Conservation (phyloP, 2,329 filamentous ascomycete species). For the Cryphonectria radicalis region DNA sequence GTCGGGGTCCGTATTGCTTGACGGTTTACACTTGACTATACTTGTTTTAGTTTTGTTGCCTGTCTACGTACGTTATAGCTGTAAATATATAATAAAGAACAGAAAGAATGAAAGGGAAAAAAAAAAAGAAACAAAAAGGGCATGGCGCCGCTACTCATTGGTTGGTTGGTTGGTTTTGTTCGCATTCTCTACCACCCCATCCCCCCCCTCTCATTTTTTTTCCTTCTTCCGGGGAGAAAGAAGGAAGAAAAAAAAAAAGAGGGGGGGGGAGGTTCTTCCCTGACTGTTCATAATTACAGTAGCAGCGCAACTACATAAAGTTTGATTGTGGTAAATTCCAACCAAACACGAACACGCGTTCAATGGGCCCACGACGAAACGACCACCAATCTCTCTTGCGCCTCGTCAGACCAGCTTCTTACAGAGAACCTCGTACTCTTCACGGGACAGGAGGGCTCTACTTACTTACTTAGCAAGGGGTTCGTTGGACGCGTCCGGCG, state of each 20-base stretch:
- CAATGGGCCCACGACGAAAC: background rate
- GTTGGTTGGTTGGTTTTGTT: background rate
- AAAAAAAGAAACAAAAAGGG: background rate
- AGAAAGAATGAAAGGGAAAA: background rate
- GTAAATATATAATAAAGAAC: conserved; percentile 21
- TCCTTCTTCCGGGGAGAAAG: background rate
- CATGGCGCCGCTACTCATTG: conserved; percentile 3
- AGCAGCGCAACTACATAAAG: background rate
- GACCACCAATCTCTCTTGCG: background rate
- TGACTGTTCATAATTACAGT: background rate
- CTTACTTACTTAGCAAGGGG: background rate
- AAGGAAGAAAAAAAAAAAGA: too few relatives aligned
- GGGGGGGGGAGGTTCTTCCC: background rate
- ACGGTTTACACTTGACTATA: conserved; percentile 3
- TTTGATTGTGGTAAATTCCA: background rate
- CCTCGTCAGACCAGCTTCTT: background rate
- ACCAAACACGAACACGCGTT: background rate
- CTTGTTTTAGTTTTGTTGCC: conserved; percentile 14
- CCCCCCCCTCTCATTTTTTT: background rate
- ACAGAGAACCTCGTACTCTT: background rate
- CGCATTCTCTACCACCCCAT: background rate
- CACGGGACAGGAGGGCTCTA: background rate
- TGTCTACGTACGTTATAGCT: conserved; percentile 26
- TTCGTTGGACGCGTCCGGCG: background rate
- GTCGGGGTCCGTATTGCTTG: conserved; percentile 1